Percentiles rank a stretch among this genome's conserved stretches.
Evolutionary conservation across 148 eudicot genomes (phyloP).

Genomic region (Pouteria glomerata): DNA sequence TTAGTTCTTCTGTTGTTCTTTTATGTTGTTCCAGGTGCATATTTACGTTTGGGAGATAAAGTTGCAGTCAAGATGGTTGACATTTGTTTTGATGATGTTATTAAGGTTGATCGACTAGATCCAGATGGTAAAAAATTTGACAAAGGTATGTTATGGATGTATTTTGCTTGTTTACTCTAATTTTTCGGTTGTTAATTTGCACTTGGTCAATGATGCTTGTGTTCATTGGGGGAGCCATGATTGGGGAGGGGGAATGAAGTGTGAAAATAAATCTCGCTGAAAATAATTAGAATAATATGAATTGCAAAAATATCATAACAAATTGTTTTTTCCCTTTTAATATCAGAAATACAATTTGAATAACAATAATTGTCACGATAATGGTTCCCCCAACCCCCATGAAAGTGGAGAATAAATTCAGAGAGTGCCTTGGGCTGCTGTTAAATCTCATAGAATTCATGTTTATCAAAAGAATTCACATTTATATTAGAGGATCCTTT

Average conservation of each 20-base stretch:
- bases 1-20: not conserved
- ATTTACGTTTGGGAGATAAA: not conserved
- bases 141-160: constrained; percentile 30
- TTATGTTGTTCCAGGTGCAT: constrained; percentile 3
- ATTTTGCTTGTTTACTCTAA: not conserved
- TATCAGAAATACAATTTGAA: not conserved
- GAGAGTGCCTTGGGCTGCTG: not conserved
- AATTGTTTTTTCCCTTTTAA: too few relatives aligned
- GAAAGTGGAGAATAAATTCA: not conserved
- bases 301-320: too few relatives aligned
- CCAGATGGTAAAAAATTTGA: constrained; percentile 37
- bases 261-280: too few relatives aligned
- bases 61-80: constrained; percentile 23
- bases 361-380: not conserved
- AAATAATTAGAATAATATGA: too few relatives aligned
- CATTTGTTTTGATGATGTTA: constrained; percentile 36
- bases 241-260: too few relatives aligned
- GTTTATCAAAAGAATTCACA: too few relatives aligned
- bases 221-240: too few relatives aligned
- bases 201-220: not conserved
- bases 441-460: not conserved
- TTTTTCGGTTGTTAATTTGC: not conserved
- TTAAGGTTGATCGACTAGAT: constrained; percentile 27
- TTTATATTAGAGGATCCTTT: too few relatives aligned
- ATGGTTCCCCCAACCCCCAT: not conserved